These are phyloP conservation scores for Dendryphion nanum DNA, from an alignment of 2,329 filamentous ascomycete species.

Conservation along the genomic window DNA sequence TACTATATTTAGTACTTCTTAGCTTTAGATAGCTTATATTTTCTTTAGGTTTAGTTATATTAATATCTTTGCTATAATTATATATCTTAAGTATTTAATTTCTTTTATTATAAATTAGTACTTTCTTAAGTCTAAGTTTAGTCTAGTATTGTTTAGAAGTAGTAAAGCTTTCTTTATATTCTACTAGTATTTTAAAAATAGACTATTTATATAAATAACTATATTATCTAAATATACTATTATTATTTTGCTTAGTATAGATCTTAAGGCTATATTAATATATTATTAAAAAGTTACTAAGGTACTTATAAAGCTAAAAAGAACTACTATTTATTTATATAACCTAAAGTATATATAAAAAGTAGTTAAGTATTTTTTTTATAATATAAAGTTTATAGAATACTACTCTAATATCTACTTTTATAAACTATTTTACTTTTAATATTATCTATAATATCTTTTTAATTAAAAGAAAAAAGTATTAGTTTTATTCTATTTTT, in stretches of 20 bases:
- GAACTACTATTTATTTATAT: background rate
- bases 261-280: slow-evolving; percentile 18
- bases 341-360: slow-evolving; percentile 10
- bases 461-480: slow-evolving; percentile 4
- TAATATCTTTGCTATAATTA: slow-evolving; percentile 4
- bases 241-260: slow-evolving; percentile 12
- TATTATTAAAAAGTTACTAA: slow-evolving; percentile 22
- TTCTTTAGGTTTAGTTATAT: slow-evolving; percentile 3
- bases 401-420: slow-evolving; percentile 1
- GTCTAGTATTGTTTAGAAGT: slow-evolving; percentile 1
- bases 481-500: slow-evolving; percentile 1
- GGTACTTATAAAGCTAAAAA: too few species aligned
- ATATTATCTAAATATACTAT: slow-evolving; percentile 32
- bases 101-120: slow-evolving; percentile 7
- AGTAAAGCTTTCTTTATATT: background rate
- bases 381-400: slow-evolving; percentile 2
- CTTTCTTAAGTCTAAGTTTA: slow-evolving; percentile 10
- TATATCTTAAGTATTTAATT: slow-evolving; percentile 13
- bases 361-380: background rate
- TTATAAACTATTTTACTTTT: slow-evolving; percentile 3
- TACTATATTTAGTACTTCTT: background rate
- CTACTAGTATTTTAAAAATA: background rate
- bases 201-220: slow-evolving; percentile 22
- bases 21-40: slow-evolving; percentile 2
- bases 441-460: slow-evolving; percentile 2